A percentile compares a stretch with the other conserved stretches of the same genome.
These are phyloP conservation scores for Hypoxylon cercidicola DNA, from an alignment of 495 filamentous ascomycete genomes.

Conservation along the genomic window DNA sequence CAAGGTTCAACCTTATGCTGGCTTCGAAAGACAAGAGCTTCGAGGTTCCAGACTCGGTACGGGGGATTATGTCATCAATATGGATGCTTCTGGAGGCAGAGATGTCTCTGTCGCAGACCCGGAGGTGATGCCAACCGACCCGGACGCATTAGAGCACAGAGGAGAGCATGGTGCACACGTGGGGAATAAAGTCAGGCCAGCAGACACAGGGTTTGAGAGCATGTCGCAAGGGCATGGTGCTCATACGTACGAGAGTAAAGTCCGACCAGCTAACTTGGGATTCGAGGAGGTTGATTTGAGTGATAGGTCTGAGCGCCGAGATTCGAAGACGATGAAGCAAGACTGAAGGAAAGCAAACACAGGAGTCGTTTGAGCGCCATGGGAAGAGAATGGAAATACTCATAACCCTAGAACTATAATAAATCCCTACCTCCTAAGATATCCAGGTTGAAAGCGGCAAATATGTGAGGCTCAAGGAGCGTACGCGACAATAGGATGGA, in stretches of 20 bases:
- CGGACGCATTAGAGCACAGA: conserved; percentile 7
- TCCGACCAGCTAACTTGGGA: conserved; percentile 14
- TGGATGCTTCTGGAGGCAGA: conserved; percentile 20
- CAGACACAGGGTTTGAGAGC: too few species aligned
- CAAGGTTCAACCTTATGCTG: conserved; percentile 28
- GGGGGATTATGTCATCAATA: conserved; percentile 38
- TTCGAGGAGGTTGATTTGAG: conserved; percentile 39
- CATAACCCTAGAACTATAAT: conserved; percentile 34
- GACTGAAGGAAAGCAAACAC: conserved; percentile 19
- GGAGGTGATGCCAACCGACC: conserved; percentile 22
- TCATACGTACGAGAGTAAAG: conserved; percentile 27
- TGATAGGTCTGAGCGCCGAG: conserved; percentile 19
- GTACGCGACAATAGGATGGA: too few species aligned
- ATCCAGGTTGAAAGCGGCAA: not conserved
- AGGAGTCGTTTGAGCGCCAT: not conserved
- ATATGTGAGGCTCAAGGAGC: not conserved
- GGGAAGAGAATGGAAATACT: conserved; percentile 18
- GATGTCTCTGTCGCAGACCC: conserved; percentile 18
- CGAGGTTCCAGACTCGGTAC: conserved; percentile 2
- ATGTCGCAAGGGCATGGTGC: conserved; percentile 13
- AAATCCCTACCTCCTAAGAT: conserved; percentile 10
- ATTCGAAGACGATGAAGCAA: conserved; percentile 30
- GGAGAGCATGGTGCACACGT: conserved; percentile 30
- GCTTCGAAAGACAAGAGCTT: conserved; percentile 13
- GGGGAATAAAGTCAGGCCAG: conserved; percentile 22